Evolutionary conservation across 805 yeast species (phyloP), one percentile per base, ranked within the genome.

Genomic region (Saccharomycopsis olivae): DNA sequence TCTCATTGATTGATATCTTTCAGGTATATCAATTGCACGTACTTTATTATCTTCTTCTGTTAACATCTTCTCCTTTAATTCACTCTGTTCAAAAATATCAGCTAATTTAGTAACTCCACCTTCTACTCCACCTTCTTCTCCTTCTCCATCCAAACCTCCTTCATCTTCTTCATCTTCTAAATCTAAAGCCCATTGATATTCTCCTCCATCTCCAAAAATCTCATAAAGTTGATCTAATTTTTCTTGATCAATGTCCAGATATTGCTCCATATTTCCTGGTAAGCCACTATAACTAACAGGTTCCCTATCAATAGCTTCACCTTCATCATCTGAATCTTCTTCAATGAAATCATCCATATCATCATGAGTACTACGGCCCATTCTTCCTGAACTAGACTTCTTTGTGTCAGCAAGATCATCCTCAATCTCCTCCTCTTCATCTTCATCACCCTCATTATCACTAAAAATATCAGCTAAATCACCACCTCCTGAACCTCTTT

Each of bases 261-360:
- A 30, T 31, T 29, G 36, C 45, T 5, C n/a, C n/a, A n/a, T n/a
- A n/a, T n/a, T n/a, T n/a, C n/a, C n/a, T n/a, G n/a, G n/a, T n/a
- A n/a, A n/a, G n/a, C n/a, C n/a, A n/a, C n/a, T n/a, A n/a, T n/a
- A n/a, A n/a, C n/a, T n/a, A n/a, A n/a, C n/a, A n/a, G n/a, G n/a
- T n/a, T n/a, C n/a, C n/a, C n/a, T n/a, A n/a, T n/a, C n/a, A n/a
- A n/a, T n/a, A n/a, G n/a, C 31, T 11, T 31, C 24, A 5, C 15
- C 36, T 42, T 69, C 75, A 45, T 66, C 62, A 42, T 74, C 81
- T 6, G 94, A 84, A 59, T 92, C 98, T 46, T 89, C 96, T 60
- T 89, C 98, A 51, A 92, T 92, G 62, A 92, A 92, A 56, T 88
- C 98, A 57, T 87, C 98, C 52, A 89, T 76, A 59, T 92, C 97